Base-by-base conservation (phyloP, 495 filamentous ascomycete genomes). In the Pseudomonodictys pantanalensis region DNA sequence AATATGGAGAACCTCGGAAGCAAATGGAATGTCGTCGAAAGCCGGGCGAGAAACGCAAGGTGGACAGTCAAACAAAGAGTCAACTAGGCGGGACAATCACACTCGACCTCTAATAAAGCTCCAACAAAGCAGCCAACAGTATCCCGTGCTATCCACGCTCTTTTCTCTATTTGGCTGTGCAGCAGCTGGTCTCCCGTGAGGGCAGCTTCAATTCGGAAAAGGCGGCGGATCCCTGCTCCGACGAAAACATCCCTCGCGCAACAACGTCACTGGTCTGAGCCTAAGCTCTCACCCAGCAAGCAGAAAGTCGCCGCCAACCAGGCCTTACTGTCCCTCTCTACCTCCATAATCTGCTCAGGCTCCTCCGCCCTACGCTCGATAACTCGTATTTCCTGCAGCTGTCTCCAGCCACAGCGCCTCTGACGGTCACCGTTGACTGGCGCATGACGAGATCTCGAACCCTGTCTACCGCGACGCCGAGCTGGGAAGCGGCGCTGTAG, bases 401-500 rank as follows among this genome's bases (percentile, higher is more conserved):
- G 32, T 24, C 28, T 12, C 35, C 3, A 56, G 53, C 53, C 54
- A 58, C 53, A 54, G 29, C 26, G 20, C 46, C 60, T 20, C 22
- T 29, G 20, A 42, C 47, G 39, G 44, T 57, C 43, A 56, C 44
- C 47, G 29, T 29, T 47, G 32, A 30, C 39, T 45, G 63, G 52
- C 52, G 63, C 63, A 66, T 66, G 63, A 65, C 58, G 44, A 58
- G 25, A 17, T 17, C 9, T 26, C 49, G 26, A n/a, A 24, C 47
- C 43, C 29, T 43, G 43, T 43, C 17, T 38, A 24, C 26, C 47
- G 25, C 33, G 45, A 41, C 47, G 39, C 56, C 50, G 39, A 61
- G 30, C 58, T 43, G 1, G 17, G 25, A 44, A 60, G 47, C 39
- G 25, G 43, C 23, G 11, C 18, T 15, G 28, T 17, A 35, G 8